These are phyloP conservation scores for Babesia microti DNA, from an alignment of 169 alveolate genomes.

Conservation along the genomic window DNA sequence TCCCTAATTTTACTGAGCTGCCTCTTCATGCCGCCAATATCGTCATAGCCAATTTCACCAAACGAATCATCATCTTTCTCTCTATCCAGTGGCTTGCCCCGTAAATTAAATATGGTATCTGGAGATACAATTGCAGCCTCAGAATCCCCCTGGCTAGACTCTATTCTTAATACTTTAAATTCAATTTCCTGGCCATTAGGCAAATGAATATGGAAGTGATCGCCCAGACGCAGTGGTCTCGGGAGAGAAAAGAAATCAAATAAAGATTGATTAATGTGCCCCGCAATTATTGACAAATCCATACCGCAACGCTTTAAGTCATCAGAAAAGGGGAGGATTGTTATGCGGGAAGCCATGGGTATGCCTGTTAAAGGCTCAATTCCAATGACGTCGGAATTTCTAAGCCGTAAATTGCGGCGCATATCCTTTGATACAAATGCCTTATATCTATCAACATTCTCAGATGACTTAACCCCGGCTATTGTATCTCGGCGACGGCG, in stretches of 20 bases:
- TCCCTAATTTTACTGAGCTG: conserved; percentile 64
- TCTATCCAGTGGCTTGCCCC: conserved; percentile 34
- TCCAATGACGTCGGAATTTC: conserved; percentile 37
- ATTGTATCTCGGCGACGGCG: conserved; percentile 36
- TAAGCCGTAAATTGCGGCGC: conserved; percentile 37
- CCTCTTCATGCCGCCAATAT: conserved; percentile 60
- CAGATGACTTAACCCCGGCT: conserved; percentile 22
- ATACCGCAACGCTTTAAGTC: conserved; percentile 11
- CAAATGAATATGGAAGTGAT: conserved; percentile 28
- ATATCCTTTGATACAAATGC: conserved; percentile 27
- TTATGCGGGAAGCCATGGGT: conserved; percentile 23
- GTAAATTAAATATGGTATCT: conserved; percentile 31
- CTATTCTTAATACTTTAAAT: conserved; percentile 44
- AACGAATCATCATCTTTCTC: conserved; percentile 50
- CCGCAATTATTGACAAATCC: too few relatives aligned
- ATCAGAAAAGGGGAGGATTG: conserved; percentile 34
- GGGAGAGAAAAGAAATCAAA: too few relatives aligned
- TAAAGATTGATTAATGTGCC: too few relatives aligned
- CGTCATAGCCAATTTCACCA: conserved; percentile 63
- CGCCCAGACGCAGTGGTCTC: conserved; percentile 41
- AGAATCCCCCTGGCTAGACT: conserved; percentile 20
- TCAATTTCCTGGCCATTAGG: conserved; percentile 29
- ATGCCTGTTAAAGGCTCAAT: conserved; percentile 21
- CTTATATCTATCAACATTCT: conserved; percentile 11
- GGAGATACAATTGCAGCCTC: conserved; percentile 36